Evolutionary conservation across 1,139 yeast genomes (phyloP).

Genomic region (Blastobotrys malaysiensis): DNA sequence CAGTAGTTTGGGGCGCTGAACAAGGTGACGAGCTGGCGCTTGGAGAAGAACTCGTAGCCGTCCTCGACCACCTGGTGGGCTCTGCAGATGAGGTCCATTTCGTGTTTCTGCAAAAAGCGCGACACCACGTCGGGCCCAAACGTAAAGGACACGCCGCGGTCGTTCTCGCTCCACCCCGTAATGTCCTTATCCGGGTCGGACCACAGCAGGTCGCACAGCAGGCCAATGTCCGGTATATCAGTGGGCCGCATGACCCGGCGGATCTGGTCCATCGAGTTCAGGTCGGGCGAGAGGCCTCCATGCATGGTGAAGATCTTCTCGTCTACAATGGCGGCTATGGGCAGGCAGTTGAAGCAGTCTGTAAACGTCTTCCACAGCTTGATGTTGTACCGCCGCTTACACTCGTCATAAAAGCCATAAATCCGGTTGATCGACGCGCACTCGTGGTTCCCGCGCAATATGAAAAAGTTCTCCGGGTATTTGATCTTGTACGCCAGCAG

Average conservation of each 20-base stretch:
- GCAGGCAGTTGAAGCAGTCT: constrained; percentile 95
- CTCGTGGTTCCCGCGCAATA: constrained; percentile 39
- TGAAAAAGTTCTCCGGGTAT: constrained; percentile 95
- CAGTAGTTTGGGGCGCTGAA: constrained; percentile 97
- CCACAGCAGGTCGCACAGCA: constrained; percentile 94
- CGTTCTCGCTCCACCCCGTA: constrained; percentile 97
- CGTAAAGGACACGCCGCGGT: constrained; percentile 95
- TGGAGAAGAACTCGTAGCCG: constrained; percentile 94
- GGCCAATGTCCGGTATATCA: constrained; percentile 95
- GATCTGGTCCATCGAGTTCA: constrained; percentile 96
- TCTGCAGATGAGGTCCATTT: constrained; percentile 94
- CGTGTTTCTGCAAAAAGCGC: constrained; percentile 89
- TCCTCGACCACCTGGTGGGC: constrained; percentile 99
- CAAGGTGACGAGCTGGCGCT: constrained; percentile 90
- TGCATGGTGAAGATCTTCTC: constrained; percentile 98
- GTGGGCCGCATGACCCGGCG: constrained; percentile 99
- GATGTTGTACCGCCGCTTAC: constrained; percentile 92
- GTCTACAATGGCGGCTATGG: constrained; percentile 96
- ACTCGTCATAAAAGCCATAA: constrained; percentile 96
- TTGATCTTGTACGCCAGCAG: constrained; percentile 92
- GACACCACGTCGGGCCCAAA: constrained; percentile 97
- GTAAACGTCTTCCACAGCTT: constrained; percentile 98
- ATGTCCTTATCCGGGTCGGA: constrained; percentile 97
- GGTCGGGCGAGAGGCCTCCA: constrained; percentile 96
- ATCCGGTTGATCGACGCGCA: constrained; percentile 96